Conservation (phyloP, 495 filamentous ascomycete genomes). For the Penicillium bialowiezense region DNA sequence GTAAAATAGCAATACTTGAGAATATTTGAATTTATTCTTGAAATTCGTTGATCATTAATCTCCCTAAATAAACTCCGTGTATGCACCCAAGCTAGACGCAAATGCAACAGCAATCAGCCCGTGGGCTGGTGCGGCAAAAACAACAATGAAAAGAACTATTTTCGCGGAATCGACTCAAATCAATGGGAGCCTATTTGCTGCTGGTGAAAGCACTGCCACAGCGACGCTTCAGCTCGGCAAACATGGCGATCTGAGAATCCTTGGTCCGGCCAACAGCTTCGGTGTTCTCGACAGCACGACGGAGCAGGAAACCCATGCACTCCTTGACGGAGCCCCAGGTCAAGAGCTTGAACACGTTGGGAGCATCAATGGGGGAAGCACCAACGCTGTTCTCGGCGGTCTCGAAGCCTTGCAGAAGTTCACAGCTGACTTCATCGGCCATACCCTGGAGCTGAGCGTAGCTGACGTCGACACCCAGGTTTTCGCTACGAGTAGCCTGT, state of each 20-base stretch:
- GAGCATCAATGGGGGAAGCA: constrained; percentile 36
- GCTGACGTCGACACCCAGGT: constrained; percentile 57
- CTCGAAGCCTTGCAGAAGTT: constrained; percentile 61
- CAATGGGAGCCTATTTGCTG: constrained; percentile 12
- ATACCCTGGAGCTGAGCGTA: constrained; percentile 95
- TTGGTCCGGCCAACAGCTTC: constrained; percentile 79
- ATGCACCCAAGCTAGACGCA: constrained; percentile 18
- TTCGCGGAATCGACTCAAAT: constrained; percentile 3
- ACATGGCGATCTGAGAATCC: constrained; percentile 73
- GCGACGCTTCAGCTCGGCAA: constrained; percentile 65
- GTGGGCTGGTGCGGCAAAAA: constrained; percentile 5
- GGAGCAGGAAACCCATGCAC: constrained; percentile 88
- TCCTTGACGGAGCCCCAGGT: constrained; percentile 90
- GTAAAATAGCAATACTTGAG: too few species aligned
- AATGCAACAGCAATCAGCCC: constrained; percentile 13
- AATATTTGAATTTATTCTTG: too few species aligned
- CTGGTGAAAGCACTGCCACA: constrained; percentile 42
- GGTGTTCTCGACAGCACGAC: constrained; percentile 86
- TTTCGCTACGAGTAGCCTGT: constrained; percentile 43
- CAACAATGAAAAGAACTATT: constrained; percentile 1
- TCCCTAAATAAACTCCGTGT: constrained; percentile 15
- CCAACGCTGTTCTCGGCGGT: constrained; percentile 21
- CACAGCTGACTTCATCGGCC: constrained; percentile 92
- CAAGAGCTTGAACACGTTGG: constrained; percentile 80
- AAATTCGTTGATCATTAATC: constrained; percentile 20